These are phyloP conservation scores for Glarea lozoyensis DNA, from an alignment of 495 filamentous ascomycete species.

Conservation along the genomic window DNA sequence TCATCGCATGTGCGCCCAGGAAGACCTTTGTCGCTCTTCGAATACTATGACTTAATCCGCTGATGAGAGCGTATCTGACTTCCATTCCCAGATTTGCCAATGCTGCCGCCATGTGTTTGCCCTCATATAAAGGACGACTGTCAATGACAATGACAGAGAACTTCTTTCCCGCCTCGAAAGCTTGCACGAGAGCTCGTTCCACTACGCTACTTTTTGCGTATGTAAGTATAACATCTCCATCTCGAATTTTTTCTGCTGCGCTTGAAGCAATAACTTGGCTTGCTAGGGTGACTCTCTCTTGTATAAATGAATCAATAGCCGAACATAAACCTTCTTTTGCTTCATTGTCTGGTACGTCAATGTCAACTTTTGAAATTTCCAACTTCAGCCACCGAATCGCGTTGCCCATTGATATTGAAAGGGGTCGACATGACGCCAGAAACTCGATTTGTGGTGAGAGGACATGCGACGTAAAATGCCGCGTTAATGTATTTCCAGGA, in stretches of 20 bases:
- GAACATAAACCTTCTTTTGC: conserved; percentile 70
- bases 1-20: conserved; percentile 82
- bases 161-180: conserved; percentile 54
- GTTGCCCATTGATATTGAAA: conserved; percentile 92
- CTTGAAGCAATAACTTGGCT: conserved; percentile 74
- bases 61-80: conserved; percentile 72
- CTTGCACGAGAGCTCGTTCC: conserved; percentile 64
- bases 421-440: conserved; percentile 81
- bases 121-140: conserved; percentile 70
- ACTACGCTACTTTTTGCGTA: conserved; percentile 86
- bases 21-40: conserved; percentile 71
- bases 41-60: conserved; percentile 62
- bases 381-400: conserved; percentile 91
- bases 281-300: conserved; percentile 78
- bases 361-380: conserved; percentile 76
- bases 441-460: conserved; percentile 93
- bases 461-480: conserved; percentile 85
- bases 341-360: conserved; percentile 63
- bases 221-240: conserved; percentile 77
- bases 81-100: conserved; percentile 60
- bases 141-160: conserved; percentile 86
- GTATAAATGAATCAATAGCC: conserved; percentile 83
- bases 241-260: conserved; percentile 57
- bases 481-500: conserved; percentile 66
- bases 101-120: conserved; percentile 60